Evolutionary conservation across 805 yeast species (phyloP).

Genomic region (Saccharomycopsis olivae): DNA sequence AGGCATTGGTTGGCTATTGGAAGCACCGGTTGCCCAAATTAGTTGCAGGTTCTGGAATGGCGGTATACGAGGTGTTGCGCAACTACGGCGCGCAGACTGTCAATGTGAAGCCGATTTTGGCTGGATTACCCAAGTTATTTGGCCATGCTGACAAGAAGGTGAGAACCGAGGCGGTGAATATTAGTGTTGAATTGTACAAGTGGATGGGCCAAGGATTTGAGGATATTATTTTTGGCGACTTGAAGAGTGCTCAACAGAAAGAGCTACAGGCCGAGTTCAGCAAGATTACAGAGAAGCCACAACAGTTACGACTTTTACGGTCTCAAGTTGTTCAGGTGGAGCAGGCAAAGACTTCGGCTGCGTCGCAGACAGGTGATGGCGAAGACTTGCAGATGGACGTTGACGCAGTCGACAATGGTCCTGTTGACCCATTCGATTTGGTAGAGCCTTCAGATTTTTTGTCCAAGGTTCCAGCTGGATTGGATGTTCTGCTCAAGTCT

Average conservation of each 20-base stretch:
- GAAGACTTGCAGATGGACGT: conserved; percentile 22
- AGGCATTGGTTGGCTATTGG: conserved; percentile 51
- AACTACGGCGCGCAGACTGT: conserved; percentile 56
- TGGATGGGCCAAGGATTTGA: conserved; percentile 65
- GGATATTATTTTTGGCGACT: conserved; percentile 47
- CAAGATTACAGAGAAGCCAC: conserved; percentile 32
- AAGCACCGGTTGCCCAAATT: conserved; percentile 65
- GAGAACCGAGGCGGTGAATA: conserved; percentile 61
- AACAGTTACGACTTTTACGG: conserved; percentile 46
- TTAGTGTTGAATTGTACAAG: conserved; percentile 58
- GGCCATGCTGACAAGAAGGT: conserved; percentile 83
- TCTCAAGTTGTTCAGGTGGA: conserved; percentile 38
- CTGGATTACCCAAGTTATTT: conserved; percentile 55
- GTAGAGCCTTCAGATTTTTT: conserved; percentile 61
- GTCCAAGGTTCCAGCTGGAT: conserved; percentile 53
- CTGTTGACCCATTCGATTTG: conserved; percentile 58
- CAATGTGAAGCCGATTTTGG: conserved; percentile 46
- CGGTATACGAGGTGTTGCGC: conserved; percentile 43
- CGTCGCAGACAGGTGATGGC: neutral
- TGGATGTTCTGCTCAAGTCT: conserved; percentile 43
- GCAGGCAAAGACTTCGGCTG: conserved; percentile 19
- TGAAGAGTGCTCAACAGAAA: conserved; percentile 88
- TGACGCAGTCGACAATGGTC: conserved; percentile 1
- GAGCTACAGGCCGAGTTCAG: conserved; percentile 67
- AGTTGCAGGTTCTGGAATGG: conserved; percentile 54